Conservation (phyloP, 1,139 yeast species). For the Pichia sp. region DNA sequence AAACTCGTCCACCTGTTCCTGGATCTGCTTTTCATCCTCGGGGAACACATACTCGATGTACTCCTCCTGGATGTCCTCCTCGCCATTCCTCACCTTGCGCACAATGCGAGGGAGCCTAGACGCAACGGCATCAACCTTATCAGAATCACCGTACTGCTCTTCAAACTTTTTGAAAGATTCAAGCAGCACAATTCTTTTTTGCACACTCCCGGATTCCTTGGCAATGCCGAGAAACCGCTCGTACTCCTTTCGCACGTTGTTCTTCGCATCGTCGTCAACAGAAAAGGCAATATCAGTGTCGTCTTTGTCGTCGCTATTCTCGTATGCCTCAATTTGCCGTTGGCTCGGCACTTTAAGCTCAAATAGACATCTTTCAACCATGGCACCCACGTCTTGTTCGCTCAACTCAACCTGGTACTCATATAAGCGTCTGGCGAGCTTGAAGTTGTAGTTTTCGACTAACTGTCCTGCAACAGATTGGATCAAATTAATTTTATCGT, state of each 20-base stretch:
- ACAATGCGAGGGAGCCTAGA: conserved; percentile 56
- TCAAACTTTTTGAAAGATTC: conserved; percentile 72
- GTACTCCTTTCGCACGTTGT: conserved; percentile 53
- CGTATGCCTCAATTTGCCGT: conserved; percentile 44
- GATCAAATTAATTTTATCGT: conserved; percentile 37
- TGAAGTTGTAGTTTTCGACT: conserved; percentile 55
- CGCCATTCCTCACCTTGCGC: conserved; percentile 41
- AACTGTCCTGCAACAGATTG: conserved; percentile 54
- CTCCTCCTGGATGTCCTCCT: conserved; percentile 51
- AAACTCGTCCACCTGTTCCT: conserved; percentile 20
- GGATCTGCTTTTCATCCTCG: conserved; percentile 43
- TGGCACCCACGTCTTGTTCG: conserved; percentile 28
- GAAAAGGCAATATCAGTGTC: conserved; percentile 37
- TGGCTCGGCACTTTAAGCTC: conserved; percentile 65
- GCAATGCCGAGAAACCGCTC: conserved; percentile 49
- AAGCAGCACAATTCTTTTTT: conserved; percentile 50
- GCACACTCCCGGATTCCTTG: conserved; percentile 32
- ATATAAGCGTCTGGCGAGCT: conserved; percentile 52
- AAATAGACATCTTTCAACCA: conserved; percentile 62
- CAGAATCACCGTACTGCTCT: conserved; percentile 51
- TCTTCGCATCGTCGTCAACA: conserved; percentile 49
- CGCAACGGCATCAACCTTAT: conserved; percentile 37
- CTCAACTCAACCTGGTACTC: conserved; percentile 39
- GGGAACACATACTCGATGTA: conserved; percentile 66
- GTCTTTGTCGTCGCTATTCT: conserved; percentile 30